A percentile compares a stretch with the other conserved stretches of the same genome.
These are phyloP conservation scores for Uronychia binucleata DNA, from an alignment of 73 alveolate species.

Conservation along the genomic window DNA sequence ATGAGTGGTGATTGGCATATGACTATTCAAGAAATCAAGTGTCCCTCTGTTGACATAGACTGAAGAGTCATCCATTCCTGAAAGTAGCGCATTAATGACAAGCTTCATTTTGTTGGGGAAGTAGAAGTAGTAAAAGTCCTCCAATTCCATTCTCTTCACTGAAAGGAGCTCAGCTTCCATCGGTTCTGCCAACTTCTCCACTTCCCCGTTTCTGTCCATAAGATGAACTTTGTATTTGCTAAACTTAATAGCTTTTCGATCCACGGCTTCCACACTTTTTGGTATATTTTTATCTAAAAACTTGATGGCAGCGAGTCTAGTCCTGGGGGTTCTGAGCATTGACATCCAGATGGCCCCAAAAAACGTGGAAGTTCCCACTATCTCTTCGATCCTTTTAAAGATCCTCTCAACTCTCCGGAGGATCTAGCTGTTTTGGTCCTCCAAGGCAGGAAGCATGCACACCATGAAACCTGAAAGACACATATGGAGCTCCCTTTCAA, in stretches of 20 bases:
- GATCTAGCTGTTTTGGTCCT: conserved; percentile 80
- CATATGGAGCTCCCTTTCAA: conserved; percentile 78
- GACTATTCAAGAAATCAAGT: conserved; percentile 85
- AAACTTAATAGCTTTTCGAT: conserved; percentile 1
- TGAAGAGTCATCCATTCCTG: conserved; percentile 72
- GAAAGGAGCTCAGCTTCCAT: conserved; percentile 34
- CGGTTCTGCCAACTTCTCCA: conserved; percentile 5
- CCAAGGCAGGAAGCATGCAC: conserved; percentile 90
- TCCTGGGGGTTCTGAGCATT: conserved; percentile 82
- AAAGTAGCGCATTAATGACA: conserved; percentile 77
- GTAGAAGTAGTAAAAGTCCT: conserved; percentile 69
- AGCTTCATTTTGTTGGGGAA: conserved; percentile 78
- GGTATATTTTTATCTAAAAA: conserved; percentile 86
- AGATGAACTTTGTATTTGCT: conserved; percentile 12
- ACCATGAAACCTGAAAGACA: conserved; percentile 85
- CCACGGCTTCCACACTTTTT: conserved; percentile 60
- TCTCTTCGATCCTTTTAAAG: conserved; percentile 65
- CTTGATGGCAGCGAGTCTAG: conserved; percentile 82
- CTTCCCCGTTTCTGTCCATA: neutral
- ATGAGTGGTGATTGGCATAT: conserved; percentile 78
- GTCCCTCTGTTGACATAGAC: conserved; percentile 80
- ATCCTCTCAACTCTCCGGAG: conserved; percentile 76
- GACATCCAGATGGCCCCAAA: conserved; percentile 88
- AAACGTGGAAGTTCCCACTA: conserved; percentile 78
- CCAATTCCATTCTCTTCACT: conserved; percentile 51